These are phyloP conservation scores for Parachlorella kessleri DNA, from an alignment of 139 green algal species.

Conservation along the genomic window DNA sequence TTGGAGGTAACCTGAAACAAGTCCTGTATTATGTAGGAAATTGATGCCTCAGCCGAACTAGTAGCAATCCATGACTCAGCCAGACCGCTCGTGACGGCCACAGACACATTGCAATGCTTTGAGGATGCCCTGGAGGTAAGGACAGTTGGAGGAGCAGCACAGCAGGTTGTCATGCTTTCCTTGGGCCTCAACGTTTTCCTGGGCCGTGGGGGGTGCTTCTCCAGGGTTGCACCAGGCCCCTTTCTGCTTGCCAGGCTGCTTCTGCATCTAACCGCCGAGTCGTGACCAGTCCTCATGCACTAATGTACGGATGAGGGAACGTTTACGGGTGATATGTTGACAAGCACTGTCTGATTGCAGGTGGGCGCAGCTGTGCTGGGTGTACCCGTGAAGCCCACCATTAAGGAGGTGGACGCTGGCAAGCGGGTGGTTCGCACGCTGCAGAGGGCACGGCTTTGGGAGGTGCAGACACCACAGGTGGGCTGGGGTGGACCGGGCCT, in stretches of 20 bases:
- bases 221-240: too few species aligned
- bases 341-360: too few species aligned
- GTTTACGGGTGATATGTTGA: too few species aligned
- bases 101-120: slow-evolving; percentile 61
- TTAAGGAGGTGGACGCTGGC: slow-evolving; percentile 87
- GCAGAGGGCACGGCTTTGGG: slow-evolving; percentile 88
- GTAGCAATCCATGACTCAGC: slow-evolving; percentile 97
- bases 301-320: too few species aligned
- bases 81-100: slow-evolving; percentile 77
- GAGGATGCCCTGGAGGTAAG: slow-evolving; percentile 41
- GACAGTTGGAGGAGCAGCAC: too few species aligned
- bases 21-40: not conserved
- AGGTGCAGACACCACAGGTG: slow-evolving; percentile 97
- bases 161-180: too few species aligned
- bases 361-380: slow-evolving; percentile 95
- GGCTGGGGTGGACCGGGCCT: too few species aligned
- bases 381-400: slow-evolving; percentile 95
- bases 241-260: too few species aligned
- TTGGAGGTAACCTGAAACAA: not conserved
- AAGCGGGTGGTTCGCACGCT: slow-evolving; percentile 88
- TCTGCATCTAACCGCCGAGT: too few species aligned
- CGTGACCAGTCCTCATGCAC: too few species aligned
- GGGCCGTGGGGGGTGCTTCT: not conserved
- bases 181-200: slow-evolving; percentile 31
- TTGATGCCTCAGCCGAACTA: slow-evolving; percentile 52